A percentile compares a stretch with the other conserved stretches of the same genome.
These are phyloP conservation scores for Volutella citrinella DNA, from an alignment of 2,329 filamentous ascomycete genomes.

Conservation along the genomic window DNA sequence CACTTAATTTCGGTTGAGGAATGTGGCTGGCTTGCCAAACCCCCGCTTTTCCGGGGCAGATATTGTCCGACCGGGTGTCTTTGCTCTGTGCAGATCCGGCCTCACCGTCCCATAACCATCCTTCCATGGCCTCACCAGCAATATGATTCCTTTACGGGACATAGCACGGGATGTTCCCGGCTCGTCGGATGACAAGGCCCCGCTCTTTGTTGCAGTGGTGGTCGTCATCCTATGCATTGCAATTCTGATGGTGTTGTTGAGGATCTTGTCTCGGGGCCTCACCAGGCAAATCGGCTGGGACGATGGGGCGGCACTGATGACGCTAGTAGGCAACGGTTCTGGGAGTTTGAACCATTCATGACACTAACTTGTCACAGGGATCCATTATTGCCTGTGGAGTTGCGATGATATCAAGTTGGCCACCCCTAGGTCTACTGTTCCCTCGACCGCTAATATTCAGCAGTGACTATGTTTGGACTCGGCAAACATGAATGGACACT, in stretches of 20 bases:
- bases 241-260: constrained; percentile 6
- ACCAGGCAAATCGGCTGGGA: constrained; percentile 7
- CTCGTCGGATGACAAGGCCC: too few relatives aligned
- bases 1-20: too few relatives aligned
- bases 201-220: constrained; percentile 5
- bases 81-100: too few relatives aligned
- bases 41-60: too few relatives aligned
- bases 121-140: too few relatives aligned
- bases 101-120: too few relatives aligned
- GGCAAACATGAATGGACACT: constrained; percentile 6
- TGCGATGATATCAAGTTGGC: constrained; percentile 10
- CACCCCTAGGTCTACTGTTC: not conserved
- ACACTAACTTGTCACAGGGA: constrained; percentile 5
- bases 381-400: constrained; percentile 9
- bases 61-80: too few relatives aligned
- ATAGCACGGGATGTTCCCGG: too few relatives aligned
- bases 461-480: constrained; percentile 17
- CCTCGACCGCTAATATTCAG: not conserved
- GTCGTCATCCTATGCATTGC: not conserved
- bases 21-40: too few relatives aligned
- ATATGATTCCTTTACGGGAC: too few relatives aligned
- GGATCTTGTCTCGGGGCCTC: constrained; percentile 9
- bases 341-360: too few relatives aligned
- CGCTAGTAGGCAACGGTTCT: constrained; percentile 4
- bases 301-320: constrained; percentile 9